Percentiles rank a stretch among this genome's conserved stretches.
phyloP scores from a whole-genome alignment of 2,329 filamentous ascomycete species.

The Claviceps spartinae region DNA sequence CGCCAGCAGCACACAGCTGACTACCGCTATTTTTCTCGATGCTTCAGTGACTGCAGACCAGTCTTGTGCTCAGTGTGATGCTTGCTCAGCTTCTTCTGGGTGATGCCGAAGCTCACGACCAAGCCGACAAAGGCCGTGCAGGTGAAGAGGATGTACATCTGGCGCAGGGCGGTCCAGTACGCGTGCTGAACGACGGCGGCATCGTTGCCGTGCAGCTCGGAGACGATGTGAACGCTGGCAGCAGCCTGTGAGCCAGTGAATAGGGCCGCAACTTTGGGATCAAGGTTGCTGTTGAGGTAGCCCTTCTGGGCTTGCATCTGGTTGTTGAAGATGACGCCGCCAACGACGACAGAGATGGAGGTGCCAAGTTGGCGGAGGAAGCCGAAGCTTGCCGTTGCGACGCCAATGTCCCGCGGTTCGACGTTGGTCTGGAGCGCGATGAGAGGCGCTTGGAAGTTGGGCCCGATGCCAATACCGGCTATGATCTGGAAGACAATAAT shows the following conservation, averaged over 20 bases:
- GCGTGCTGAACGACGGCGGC: conserved; percentile 29
- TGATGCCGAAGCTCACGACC: conserved; percentile 32
- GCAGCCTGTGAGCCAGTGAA: conserved; percentile 48
- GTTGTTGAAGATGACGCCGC: conserved; percentile 71
- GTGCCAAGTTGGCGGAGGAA: conserved; percentile 58
- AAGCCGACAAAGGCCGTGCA: conserved; percentile 34
- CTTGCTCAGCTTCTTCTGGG: conserved; percentile 36
- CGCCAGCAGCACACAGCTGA: not conserved
- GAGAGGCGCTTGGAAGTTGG: conserved; percentile 56
- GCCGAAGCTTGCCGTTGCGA: conserved; percentile 51
- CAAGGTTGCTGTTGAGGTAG: conserved; percentile 34
- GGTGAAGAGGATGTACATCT: conserved; percentile 46
- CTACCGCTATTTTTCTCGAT: conserved; percentile 12
- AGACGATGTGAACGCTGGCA: conserved; percentile 44
- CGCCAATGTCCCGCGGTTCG: conserved; percentile 49
- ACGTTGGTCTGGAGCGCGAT: conserved; percentile 54
- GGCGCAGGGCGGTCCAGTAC: conserved; percentile 35
- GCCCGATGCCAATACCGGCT: conserved; percentile 50
- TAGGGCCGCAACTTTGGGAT: conserved; percentile 31
- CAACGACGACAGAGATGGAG: conserved; percentile 55
- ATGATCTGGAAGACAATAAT: conserved; percentile 49
- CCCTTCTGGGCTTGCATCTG: conserved; percentile 45
- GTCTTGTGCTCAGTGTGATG: conserved; percentile 46
- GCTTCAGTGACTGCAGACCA: conserved; percentile 32
- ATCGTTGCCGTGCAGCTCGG: conserved; percentile 32